Percentiles rank a stretch among this genome's conserved stretches.
These are phyloP conservation scores for Xerocomus brunneocitrinus DNA, from an alignment of 768 basidiomycete species.

Conservation along the genomic window DNA sequence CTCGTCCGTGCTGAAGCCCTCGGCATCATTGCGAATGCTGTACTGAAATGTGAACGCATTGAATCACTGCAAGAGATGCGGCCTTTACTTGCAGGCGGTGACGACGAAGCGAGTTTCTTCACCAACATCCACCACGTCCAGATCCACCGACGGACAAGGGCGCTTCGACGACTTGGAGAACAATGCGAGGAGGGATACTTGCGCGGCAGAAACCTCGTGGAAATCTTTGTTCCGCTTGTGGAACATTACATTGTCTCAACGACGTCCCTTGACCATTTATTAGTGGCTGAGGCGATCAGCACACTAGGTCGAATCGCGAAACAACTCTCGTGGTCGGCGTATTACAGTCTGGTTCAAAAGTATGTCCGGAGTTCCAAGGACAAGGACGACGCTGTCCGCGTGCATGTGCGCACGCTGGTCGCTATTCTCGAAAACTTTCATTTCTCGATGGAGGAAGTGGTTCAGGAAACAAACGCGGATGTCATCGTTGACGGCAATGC, in stretches of 20 bases:
- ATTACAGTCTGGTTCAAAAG: slow-evolving; percentile 73
- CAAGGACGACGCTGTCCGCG: slow-evolving; percentile 70
- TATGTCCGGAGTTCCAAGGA: slow-evolving; percentile 67
- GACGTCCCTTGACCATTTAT: slow-evolving; percentile 68
- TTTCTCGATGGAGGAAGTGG: slow-evolving; percentile 71
- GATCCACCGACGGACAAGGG: slow-evolving; percentile 81
- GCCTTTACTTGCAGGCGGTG: slow-evolving; percentile 75
- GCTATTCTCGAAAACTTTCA: slow-evolving; percentile 87
- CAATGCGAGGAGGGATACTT: slow-evolving; percentile 63
- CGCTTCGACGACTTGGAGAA: slow-evolving; percentile 80
- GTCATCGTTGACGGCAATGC: slow-evolving; percentile 30
- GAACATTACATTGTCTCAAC: slow-evolving; percentile 70
- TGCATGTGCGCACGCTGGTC: slow-evolving; percentile 82
- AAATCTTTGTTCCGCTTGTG: slow-evolving; percentile 84
- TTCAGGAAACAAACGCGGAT: slow-evolving; percentile 28
- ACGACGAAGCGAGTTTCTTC: slow-evolving; percentile 96
- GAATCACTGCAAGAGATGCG: slow-evolving; percentile 71
- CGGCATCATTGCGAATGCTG: slow-evolving; percentile 70
- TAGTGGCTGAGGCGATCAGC: slow-evolving; percentile 85
- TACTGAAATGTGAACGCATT: slow-evolving; percentile 58
- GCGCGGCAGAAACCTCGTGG: slow-evolving; percentile 64
- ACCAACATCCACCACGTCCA: slow-evolving; percentile 94
- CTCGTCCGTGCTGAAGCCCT: slow-evolving; percentile 84
- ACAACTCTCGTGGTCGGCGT: slow-evolving; percentile 78
- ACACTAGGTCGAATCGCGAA: slow-evolving; percentile 75